Percentiles rank a stretch among this genome's conserved stretches.
These are phyloP conservation scores for Smallanthus sonchifolius DNA, from an alignment of 129 eudicot species.

Conservation along the genomic window DNA sequence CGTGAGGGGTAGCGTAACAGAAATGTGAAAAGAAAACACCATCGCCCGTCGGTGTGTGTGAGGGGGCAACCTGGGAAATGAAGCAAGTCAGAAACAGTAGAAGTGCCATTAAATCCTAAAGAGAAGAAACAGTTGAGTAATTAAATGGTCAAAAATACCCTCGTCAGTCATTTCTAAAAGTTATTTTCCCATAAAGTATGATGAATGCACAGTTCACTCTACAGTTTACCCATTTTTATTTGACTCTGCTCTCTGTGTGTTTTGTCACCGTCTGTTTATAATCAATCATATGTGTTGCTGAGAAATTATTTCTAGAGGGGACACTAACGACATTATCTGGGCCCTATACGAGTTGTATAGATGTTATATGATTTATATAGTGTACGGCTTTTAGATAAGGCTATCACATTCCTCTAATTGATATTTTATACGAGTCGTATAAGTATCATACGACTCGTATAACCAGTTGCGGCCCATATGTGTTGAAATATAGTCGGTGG, in stretches of 20 bases:
- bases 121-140: slow-evolving; percentile 14
- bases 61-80: slow-evolving; percentile 1
- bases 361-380: no score
- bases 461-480: no score
- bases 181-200: slow-evolving; percentile 23
- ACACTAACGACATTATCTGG: no score
- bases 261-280: not conserved
- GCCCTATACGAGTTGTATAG: no score
- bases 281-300: no score
- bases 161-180: not conserved
- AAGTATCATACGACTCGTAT: no score
- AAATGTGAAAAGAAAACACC: not conserved
- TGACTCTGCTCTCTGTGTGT: slow-evolving; percentile 2
- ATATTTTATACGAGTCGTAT: no score
- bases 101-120: slow-evolving; percentile 24
- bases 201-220: slow-evolving; percentile 14
- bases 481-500: no score
- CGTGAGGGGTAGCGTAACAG: not conserved
- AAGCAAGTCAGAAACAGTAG: slow-evolving; percentile 12
- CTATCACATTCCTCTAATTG: no score
- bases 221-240: not conserved
- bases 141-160: slow-evolving; percentile 25
- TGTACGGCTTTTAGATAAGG: no score
- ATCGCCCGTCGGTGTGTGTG: not conserved
- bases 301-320: no score